Evolutionary conservation across 805 yeast species (phyloP).

Genomic region (Priceomyces castillae): DNA sequence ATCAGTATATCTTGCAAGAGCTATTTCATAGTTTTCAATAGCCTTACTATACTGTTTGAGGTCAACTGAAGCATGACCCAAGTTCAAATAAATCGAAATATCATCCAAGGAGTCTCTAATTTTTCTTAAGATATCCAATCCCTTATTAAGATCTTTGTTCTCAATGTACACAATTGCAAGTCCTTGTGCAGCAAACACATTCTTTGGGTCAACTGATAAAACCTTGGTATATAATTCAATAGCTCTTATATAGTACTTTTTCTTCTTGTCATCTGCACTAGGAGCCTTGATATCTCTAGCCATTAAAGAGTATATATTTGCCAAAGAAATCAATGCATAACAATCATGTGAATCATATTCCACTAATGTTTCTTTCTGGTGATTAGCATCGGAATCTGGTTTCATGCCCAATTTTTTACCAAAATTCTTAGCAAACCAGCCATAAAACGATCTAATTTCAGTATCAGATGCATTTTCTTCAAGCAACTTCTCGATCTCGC

Average conservation of each 20-base stretch:
- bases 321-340: slow-evolving; percentile 86
- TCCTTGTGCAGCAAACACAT: slow-evolving; percentile 97
- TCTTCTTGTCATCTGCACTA: slow-evolving; percentile 52
- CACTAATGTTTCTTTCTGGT: slow-evolving; percentile 81
- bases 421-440: slow-evolving; percentile 76
- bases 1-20: slow-evolving; percentile 61
- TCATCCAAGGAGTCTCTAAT: slow-evolving; percentile 88
- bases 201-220: slow-evolving; percentile 73
- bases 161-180: slow-evolving; percentile 91
- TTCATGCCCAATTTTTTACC: slow-evolving; percentile 49
- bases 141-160: slow-evolving; percentile 66
- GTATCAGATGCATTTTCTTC: slow-evolving; percentile 55
- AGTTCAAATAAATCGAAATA: slow-evolving; percentile 74
- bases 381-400: slow-evolving; percentile 65
- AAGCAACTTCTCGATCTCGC: slow-evolving; percentile 56
- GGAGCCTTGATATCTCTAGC: slow-evolving; percentile 68
- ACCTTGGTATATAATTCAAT: slow-evolving; percentile 90
- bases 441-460: slow-evolving; percentile 86
- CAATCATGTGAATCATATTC: slow-evolving; percentile 83
- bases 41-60: slow-evolving; percentile 81
- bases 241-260: slow-evolving; percentile 82
- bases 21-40: slow-evolving; percentile 83
- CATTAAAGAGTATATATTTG: slow-evolving; percentile 77
- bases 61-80: slow-evolving; percentile 85
- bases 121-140: slow-evolving; percentile 83